These are phyloP conservation scores for Fusarium sublunatum DNA, from an alignment of 2,329 filamentous ascomycete species.

Conservation along the genomic window DNA sequence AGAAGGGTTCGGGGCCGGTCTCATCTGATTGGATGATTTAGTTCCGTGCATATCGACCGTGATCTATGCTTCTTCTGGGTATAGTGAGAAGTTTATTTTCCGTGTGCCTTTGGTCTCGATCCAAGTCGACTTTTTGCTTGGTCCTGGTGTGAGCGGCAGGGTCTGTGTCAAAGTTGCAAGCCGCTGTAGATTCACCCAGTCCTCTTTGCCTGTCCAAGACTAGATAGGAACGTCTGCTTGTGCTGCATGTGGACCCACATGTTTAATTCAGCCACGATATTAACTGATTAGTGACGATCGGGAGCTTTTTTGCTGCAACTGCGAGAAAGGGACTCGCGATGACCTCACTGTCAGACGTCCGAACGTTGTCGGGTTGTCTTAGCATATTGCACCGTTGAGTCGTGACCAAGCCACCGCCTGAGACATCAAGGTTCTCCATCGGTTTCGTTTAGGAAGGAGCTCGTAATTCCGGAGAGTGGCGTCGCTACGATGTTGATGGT, in stretches of 20 bases:
- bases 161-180: slow-evolving; percentile 28
- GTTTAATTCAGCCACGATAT: not conserved
- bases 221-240: not conserved
- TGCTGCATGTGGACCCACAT: slow-evolving; percentile 12
- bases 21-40: slow-evolving; percentile 40
- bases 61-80: slow-evolving; percentile 36
- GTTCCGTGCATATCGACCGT: slow-evolving; percentile 41
- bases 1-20: slow-evolving; percentile 24
- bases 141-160: slow-evolving; percentile 27
- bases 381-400: not conserved
- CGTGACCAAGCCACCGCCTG: slow-evolving; percentile 14
- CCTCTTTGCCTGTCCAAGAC: slow-evolving; percentile 19
- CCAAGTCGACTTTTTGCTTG: slow-evolving; percentile 9
- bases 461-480: not conserved
- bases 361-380: slow-evolving; percentile 18
- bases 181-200: not conserved
- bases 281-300: not conserved
- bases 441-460: not conserved
- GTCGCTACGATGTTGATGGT: not conserved
- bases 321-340: slow-evolving; percentile 18
- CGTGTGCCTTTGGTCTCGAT: slow-evolving; percentile 26
- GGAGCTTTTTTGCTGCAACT: not conserved
- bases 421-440: slow-evolving; percentile 6
- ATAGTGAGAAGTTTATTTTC: slow-evolving; percentile 27
- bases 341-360: slow-evolving; percentile 22